Base-by-base conservation (phyloP, 2,329 filamentous ascomycete genomes). In the Fusarium sp. region DNA sequence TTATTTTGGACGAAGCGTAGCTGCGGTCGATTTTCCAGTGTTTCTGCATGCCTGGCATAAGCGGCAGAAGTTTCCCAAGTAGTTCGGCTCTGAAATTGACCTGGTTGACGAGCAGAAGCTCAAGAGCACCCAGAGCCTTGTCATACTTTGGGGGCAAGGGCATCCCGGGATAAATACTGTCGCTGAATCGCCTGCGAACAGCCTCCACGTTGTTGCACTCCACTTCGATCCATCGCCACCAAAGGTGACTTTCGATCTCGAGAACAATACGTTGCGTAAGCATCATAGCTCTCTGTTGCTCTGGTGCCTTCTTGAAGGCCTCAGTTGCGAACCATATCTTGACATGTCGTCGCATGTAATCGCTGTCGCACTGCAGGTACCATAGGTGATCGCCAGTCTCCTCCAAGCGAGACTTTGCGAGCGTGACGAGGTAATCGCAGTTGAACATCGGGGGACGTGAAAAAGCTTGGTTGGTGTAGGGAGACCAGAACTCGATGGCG, bases 361-460 rank as follows among this genome's bases (percentile, higher is more conserved):
- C 24, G 1, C 0, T 0, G 22, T 44, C 38, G 24, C 28, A n/a
- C 31, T 55, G 31, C 1, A 62, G 11, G 6, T 55, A 55, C 59
- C 31, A 62, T 0, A 62, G 24, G 0, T 44, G 31, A 7, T 62
- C 38, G 2, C 31, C 14, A 0, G 1, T 38, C 1, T 62, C 31
- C 4, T 55, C 20, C 0, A 38, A 5, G 7, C 59, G 38, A n/a
- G n/a, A 28, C 48, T 38, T 44, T 24, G 31, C 38, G 2, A 44
- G 31, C 0, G 7, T 8, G 10, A 61, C 0, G 0, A 61, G 28
- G 48, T 55, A 55, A 0, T 36, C 17, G 11, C 13, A 20, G 3
- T 61, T 33, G 11, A 55, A 44, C 1, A 0, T 7, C 0, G 48
- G 58, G 0, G 48, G 58, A 2, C 17, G 31, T 1, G n/a, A 61